Percentiles rank a stretch among this genome's conserved stretches.
phyloP scores from a whole-genome alignment of 2,329 filamentous ascomycete species.

The Myrmaecium sp. region DNA sequence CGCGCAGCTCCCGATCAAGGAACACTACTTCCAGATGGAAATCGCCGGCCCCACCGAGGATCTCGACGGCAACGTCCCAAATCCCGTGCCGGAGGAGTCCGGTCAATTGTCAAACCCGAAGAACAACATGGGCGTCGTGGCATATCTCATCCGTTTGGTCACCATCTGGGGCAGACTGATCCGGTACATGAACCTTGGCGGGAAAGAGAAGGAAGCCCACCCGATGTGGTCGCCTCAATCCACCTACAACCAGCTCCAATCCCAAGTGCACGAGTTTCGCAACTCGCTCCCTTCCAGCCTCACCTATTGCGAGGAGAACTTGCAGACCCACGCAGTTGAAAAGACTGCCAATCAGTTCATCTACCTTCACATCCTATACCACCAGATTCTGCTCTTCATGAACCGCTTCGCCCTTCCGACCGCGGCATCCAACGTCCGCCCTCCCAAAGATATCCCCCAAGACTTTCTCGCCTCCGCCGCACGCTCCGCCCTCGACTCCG shows the following conservation, averaged over 20 bases:
- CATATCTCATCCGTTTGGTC: constrained; percentile 74
- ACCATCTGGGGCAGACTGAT: constrained; percentile 82
- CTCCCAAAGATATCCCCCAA: constrained; percentile 54
- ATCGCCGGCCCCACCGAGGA: constrained; percentile 78
- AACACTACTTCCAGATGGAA: constrained; percentile 78
- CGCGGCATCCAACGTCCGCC: constrained; percentile 44
- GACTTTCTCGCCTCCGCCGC: constrained; percentile 62
- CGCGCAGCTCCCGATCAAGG: constrained; percentile 80
- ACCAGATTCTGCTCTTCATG: constrained; percentile 81
- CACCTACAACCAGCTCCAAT: constrained; percentile 51
- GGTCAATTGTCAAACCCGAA: constrained; percentile 48
- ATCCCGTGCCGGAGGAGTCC: constrained; percentile 44
- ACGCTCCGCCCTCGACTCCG: constrained; percentile 62
- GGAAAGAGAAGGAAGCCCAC: constrained; percentile 58
- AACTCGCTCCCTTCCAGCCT: constrained; percentile 51
- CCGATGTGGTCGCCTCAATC: constrained; percentile 76
- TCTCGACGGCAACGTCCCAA: constrained; percentile 52
- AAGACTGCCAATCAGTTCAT: constrained; percentile 81
- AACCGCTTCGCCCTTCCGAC: constrained; percentile 69
- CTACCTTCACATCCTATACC: constrained; percentile 76
- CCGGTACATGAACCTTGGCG: constrained; percentile 78
- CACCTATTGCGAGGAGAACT: constrained; percentile 64
- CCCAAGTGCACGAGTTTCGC: constrained; percentile 54
- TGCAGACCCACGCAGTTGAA: constrained; percentile 69
- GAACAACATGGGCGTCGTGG: constrained; percentile 86